phyloP scores from a whole-genome alignment of 345 rosid species.

The Murraya koenigii region DNA sequence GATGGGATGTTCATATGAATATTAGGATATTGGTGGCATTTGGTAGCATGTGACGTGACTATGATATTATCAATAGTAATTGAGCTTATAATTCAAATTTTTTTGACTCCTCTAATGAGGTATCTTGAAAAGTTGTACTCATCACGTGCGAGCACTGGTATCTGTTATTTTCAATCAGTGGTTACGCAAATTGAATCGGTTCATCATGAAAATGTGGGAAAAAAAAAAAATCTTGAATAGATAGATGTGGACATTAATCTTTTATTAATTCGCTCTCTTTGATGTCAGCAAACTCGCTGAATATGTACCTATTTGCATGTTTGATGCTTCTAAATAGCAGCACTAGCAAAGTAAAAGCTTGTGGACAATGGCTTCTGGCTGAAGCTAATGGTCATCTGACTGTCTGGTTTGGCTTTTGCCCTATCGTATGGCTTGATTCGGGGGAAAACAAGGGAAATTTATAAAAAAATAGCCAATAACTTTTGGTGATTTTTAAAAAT shows the following conservation, averaged over 20 bases:
- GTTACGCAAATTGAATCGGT: not conserved
- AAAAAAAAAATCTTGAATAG: not conserved
- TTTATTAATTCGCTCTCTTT: not conserved
- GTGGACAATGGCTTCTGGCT: not conserved
- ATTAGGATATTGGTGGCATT: not conserved
- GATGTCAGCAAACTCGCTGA: not conserved
- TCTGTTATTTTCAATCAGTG: conserved; percentile 1
- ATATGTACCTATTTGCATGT: not conserved
- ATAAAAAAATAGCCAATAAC: too few relatives aligned
- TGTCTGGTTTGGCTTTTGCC: not conserved
- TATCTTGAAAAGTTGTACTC: not conserved
- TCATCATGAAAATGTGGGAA: too few relatives aligned
- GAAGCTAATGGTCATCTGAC: too few relatives aligned
- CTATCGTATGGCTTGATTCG: not conserved
- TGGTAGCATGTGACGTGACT: not conserved
- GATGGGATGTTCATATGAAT: not conserved
- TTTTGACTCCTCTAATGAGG: not conserved
- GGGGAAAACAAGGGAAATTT: too few relatives aligned
- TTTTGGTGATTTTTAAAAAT: too few relatives aligned
- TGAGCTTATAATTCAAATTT: not conserved
- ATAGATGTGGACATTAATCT: not conserved
- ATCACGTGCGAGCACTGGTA: not conserved
- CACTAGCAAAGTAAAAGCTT: not conserved
- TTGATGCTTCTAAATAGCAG: not conserved
- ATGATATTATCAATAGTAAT: not conserved